A percentile compares a stretch with the other conserved stretches of the same genome.
Evolutionary conservation across 78 protist species (phyloP).

Genomic region (slime mould (Dictyostelium discoideum)): DNA sequence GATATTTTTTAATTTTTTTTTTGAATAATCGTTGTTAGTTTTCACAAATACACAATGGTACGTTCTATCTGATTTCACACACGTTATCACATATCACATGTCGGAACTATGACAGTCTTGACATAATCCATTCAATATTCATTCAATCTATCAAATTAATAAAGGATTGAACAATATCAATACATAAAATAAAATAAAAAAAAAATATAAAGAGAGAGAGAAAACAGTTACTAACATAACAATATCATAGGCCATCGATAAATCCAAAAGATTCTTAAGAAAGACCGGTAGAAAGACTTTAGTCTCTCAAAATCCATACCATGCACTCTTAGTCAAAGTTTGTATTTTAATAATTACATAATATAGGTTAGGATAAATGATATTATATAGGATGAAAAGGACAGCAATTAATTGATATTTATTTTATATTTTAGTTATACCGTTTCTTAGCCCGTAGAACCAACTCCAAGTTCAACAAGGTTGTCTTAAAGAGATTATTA

Average conservation of each 20-base stretch:
- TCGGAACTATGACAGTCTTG: neutral
- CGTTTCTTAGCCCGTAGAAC: conserved; percentile 99
- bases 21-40: neutral
- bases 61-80: no score
- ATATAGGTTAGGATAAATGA: no score
- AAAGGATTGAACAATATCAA: neutral
- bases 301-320: conserved; percentile 84
- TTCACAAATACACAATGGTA: neutral
- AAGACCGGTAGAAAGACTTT: conserved; percentile 83
- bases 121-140: neutral
- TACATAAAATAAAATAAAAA: no score
- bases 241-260: conserved; percentile 51
- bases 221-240: neutral
- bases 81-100: neutral
- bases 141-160: neutral
- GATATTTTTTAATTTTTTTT: no score
- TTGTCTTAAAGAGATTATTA: conserved; percentile 95
- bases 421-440: conserved; percentile 96
- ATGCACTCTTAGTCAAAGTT: conserved; percentile 86
- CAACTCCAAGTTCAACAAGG: conserved; percentile 95
- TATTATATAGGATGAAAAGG: no score
- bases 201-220: neutral
- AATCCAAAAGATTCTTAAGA: conserved; percentile 77
- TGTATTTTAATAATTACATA: no score
- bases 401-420: no score